A percentile compares a stretch with the other conserved stretches of the same genome.
Evolutionary conservation across 345 rosid genomes (phyloP).

Genomic region (Syzygium grande): DNA sequence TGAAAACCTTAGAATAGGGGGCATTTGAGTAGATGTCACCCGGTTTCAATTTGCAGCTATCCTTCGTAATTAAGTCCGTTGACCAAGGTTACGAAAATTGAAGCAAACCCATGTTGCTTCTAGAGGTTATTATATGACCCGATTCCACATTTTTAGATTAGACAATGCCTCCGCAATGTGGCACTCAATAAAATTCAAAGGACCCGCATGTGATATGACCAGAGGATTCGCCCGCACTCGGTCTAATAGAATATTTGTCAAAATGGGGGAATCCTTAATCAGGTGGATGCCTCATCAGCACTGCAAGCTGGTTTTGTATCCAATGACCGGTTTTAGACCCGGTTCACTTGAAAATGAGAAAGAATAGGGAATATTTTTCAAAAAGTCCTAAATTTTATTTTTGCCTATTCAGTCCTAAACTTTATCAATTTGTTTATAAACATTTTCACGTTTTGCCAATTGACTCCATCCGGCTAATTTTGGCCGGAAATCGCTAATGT

Average conservation of each 20-base stretch:
- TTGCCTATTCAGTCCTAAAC: too few relatives aligned
- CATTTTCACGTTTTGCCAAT: too few relatives aligned
- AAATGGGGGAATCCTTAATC: neutral
- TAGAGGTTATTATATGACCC: neutral
- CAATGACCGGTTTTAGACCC: neutral
- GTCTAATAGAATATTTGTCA: neutral
- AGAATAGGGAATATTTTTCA: neutral
- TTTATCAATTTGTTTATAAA: too few relatives aligned
- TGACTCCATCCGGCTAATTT: too few relatives aligned
- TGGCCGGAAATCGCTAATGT: too few relatives aligned
- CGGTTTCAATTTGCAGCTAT: neutral
- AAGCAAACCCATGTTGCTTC: neutral
- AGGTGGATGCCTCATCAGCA: neutral
- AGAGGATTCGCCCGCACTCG: neutral
- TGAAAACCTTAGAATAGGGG: fast-evolving
- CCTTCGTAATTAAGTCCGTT: neutral
- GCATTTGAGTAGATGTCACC: fast-evolving
- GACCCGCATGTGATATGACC: neutral
- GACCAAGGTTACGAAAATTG: neutral
- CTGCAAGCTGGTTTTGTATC: neutral
- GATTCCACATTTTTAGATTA: neutral
- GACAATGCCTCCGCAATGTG: neutral
- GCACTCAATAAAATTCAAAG: neutral
- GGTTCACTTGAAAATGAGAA: neutral
- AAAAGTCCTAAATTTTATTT: too few relatives aligned